These are phyloP conservation scores for Carex pumila DNA, from an alignment of 176 grass and related monocot genomes.

Conservation along the genomic window DNA sequence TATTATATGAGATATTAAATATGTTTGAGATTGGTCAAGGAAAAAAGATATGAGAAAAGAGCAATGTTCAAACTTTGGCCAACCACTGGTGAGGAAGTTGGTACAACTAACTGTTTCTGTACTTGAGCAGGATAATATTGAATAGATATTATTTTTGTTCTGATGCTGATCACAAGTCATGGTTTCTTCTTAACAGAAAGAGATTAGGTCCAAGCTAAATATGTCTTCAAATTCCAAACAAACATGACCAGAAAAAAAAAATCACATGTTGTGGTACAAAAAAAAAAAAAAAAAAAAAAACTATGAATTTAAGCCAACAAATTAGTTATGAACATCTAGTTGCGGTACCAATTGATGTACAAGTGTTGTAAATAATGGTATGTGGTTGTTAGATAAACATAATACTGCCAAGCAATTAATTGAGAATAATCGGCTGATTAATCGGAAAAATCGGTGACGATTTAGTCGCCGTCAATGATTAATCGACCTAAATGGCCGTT, in stretches of 20 bases:
- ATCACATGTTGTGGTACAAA: neutral
- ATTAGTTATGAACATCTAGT: neutral
- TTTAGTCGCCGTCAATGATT: no score
- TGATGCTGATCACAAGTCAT: neutral
- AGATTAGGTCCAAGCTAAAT: neutral
- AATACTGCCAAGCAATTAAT: no score
- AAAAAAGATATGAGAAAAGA: neutral
- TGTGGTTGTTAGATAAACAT: no score
- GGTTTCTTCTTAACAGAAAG: neutral
- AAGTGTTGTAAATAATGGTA: no score
- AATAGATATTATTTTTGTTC: neutral
- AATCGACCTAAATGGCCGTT: no score
- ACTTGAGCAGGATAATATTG: neutral
- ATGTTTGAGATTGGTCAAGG: neutral
- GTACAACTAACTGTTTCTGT: conserved; percentile 1
- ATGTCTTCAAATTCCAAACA: neutral
- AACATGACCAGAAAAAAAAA: neutral
- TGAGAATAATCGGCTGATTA: no score
- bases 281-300: neutral
- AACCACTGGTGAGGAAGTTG: conserved; percentile 9
- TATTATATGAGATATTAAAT: neutral
- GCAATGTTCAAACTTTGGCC: conserved; percentile 1
- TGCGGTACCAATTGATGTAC: neutral
- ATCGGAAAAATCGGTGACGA: no score
- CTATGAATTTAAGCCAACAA: neutral